These are phyloP conservation scores for Ocimum tenuiflorum DNA, from an alignment of 257 asterid genomes.

Conservation along the genomic window DNA sequence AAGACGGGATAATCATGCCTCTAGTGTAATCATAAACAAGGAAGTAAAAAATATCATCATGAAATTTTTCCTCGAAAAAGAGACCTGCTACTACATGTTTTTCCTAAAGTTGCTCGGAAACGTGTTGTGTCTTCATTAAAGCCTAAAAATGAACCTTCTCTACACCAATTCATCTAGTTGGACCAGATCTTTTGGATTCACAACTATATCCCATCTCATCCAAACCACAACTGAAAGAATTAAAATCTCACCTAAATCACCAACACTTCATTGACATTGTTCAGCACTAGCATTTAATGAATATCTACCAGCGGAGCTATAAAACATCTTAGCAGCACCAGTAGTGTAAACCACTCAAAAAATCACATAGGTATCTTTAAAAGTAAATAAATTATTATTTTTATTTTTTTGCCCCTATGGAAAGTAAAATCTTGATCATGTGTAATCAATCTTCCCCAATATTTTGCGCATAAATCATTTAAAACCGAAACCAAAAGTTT, in stretches of 20 bases:
- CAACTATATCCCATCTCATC: neutral
- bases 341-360: neutral
- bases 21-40: too few relatives aligned
- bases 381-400: neutral
- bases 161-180: neutral
- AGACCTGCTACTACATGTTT: too few relatives aligned
- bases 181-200: neutral
- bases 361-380: neutral
- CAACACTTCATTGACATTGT: neutral
- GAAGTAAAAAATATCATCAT: too few relatives aligned
- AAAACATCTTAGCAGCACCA: neutral
- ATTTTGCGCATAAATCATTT: neutral
- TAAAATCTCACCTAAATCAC: neutral
- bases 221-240: neutral
- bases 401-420: neutral
- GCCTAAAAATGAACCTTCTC: neutral
- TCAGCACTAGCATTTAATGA: neutral
- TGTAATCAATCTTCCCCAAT: neutral
- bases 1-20: too few relatives aligned
- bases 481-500: neutral
- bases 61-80: too few relatives aligned
- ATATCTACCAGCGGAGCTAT: neutral
- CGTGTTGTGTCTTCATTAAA: too few relatives aligned
- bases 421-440: neutral
- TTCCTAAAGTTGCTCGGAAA: too few relatives aligned